Evolutionary conservation across 2,329 filamentous ascomycete genomes (phyloP).

Genomic region (Fusarium robinianum): DNA sequence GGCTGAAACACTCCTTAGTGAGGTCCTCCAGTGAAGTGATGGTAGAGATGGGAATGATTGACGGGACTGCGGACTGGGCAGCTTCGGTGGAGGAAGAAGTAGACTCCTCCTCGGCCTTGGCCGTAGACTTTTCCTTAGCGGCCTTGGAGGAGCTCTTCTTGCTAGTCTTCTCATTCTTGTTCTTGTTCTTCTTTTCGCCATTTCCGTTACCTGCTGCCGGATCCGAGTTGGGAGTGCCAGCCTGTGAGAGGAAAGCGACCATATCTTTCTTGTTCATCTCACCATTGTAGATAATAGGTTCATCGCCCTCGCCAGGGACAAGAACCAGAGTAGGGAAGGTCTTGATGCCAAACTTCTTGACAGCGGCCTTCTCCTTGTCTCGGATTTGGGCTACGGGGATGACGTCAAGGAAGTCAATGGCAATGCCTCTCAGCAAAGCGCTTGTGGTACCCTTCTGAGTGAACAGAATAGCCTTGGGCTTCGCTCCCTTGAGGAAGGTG

Average conservation of each 20-base stretch:
- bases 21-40: slow-evolving; percentile 68
- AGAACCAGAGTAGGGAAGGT: slow-evolving; percentile 83
- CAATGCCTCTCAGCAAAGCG: slow-evolving; percentile 78
- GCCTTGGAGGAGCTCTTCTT: slow-evolving; percentile 41
- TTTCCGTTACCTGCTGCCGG: slow-evolving; percentile 53
- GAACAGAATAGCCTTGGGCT: slow-evolving; percentile 86
- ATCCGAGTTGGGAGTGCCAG: slow-evolving; percentile 77
- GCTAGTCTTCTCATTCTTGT: slow-evolving; percentile 44
- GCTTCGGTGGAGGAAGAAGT: slow-evolving; percentile 18
- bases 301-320: slow-evolving; percentile 70
- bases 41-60: slow-evolving; percentile 66
- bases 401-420: slow-evolving; percentile 85
- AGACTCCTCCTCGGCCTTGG: slow-evolving; percentile 30
- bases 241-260: slow-evolving; percentile 80
- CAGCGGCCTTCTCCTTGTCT: slow-evolving; percentile 73
- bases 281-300: slow-evolving; percentile 75
- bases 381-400: slow-evolving; percentile 82
- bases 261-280: slow-evolving; percentile 85
- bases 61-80: slow-evolving; percentile 38
- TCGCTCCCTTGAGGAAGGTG: slow-evolving; percentile 72
- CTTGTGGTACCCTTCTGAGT: slow-evolving; percentile 91
- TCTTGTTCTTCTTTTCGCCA: slow-evolving; percentile 42
- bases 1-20: slow-evolving; percentile 70
- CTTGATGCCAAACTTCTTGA: slow-evolving; percentile 74
- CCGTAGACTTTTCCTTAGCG: slow-evolving; percentile 36